Evolutionary conservation across 371 early-diverging fungal species (phyloP).

Genomic region (Syncephalastrum contaminatum): DNA sequence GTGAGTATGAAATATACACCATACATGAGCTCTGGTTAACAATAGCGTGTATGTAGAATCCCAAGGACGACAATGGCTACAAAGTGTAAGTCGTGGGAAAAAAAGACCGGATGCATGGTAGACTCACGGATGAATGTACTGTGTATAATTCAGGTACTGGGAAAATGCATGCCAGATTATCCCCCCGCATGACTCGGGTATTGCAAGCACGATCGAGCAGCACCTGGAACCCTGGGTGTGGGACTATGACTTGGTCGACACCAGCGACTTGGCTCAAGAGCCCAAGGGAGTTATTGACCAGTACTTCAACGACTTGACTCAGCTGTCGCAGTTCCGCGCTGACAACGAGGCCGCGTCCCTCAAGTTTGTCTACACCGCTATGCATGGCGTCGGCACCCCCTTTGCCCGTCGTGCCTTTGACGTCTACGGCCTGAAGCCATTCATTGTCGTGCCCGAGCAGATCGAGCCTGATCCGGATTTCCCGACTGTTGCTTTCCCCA

Average conservation of each 20-base stretch:
- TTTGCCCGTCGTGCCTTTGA: slow-evolving; percentile 74
- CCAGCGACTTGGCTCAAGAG: slow-evolving; percentile 46
- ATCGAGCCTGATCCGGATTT: slow-evolving; percentile 88
- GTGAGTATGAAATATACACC: slow-evolving; percentile 23
- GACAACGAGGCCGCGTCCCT: slow-evolving; percentile 52
- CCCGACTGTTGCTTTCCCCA: slow-evolving; percentile 90
- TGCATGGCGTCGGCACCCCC: slow-evolving; percentile 93
- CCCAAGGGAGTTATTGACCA: slow-evolving; percentile 60
- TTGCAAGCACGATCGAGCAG: slow-evolving; percentile 71
- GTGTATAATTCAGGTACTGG: slow-evolving; percentile 55
- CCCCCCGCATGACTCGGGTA: slow-evolving; percentile 84
- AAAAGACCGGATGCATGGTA: neutral
- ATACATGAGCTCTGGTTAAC: neutral
- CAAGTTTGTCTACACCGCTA: slow-evolving; percentile 89
- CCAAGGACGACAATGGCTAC: slow-evolving; percentile 97
- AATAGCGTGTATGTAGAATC: slow-evolving; percentile 61
- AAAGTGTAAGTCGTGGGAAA: slow-evolving; percentile 70
- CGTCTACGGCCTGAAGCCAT: slow-evolving; percentile 66
- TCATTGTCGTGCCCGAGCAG: slow-evolving; percentile 67
- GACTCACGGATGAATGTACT: neutral
- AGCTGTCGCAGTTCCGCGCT: slow-evolving; percentile 29
- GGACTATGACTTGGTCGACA: slow-evolving; percentile 65
- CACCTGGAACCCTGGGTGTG: slow-evolving; percentile 79
- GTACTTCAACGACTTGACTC: slow-evolving; percentile 69
- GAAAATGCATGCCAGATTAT: slow-evolving; percentile 93